Percentiles rank a stretch among this genome's conserved stretches.
These are phyloP conservation scores for Picea abies DNA, from an alignment of 83 land plant genomes.

Conservation along the genomic window DNA sequence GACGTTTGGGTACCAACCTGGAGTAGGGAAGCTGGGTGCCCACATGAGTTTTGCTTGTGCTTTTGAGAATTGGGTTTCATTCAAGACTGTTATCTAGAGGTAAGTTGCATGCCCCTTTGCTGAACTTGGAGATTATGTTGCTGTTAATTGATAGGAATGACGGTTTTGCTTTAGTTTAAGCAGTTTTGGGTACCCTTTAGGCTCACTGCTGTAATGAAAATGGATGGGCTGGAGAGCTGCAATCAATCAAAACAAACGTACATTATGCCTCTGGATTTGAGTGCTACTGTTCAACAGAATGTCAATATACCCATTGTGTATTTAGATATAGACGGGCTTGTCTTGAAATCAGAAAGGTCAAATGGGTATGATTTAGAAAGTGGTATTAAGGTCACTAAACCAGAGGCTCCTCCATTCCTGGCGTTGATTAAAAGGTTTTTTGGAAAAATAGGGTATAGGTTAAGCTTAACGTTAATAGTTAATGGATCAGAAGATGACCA, in stretches of 20 bases:
- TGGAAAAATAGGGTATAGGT: background rate
- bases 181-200: background rate
- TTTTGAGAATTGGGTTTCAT: background rate
- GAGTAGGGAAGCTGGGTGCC: background rate
- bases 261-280: background rate
- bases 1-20: background rate
- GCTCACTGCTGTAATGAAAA: background rate
- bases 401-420: background rate
- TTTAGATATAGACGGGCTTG: background rate
- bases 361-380: background rate
- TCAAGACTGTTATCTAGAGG: background rate
- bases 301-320: background rate
- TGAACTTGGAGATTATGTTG: background rate
- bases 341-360: background rate
- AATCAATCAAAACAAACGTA: background rate
- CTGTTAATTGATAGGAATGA: background rate
- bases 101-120: background rate
- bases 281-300: background rate
- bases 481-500: background rate
- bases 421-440: background rate
- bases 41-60: background rate
- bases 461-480: background rate
- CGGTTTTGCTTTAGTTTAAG: background rate
- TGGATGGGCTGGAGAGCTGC: background rate
- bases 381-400: background rate